These are phyloP conservation scores for Fistulifera solaris DNA, from an alignment of 108 stramenopile genomes.

Conservation along the genomic window DNA sequence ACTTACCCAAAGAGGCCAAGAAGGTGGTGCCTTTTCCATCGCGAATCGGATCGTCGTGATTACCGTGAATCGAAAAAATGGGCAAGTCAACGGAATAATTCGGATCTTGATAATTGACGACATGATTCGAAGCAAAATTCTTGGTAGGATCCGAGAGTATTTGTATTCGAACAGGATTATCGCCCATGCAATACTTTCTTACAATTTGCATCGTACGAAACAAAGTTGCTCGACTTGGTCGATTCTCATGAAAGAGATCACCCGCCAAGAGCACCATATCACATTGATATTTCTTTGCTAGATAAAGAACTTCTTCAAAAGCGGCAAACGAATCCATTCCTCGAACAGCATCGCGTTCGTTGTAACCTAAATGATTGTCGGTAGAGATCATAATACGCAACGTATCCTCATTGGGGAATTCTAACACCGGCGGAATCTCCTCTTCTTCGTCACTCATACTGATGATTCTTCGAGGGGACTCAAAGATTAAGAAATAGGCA, in stretches of 20 bases:
- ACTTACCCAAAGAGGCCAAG: slow-evolving; percentile 48
- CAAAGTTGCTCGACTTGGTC: slow-evolving; percentile 84
- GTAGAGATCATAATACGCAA: slow-evolving; percentile 87
- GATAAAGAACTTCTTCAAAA: slow-evolving; percentile 86
- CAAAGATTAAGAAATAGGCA: too few relatives aligned
- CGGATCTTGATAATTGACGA: slow-evolving; percentile 90
- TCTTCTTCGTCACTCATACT: too few relatives aligned
- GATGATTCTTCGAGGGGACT: too few relatives aligned
- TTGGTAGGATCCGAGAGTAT: slow-evolving; percentile 55
- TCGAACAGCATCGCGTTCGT: slow-evolving; percentile 89
- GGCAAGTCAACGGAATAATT: slow-evolving; percentile 86
- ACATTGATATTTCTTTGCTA: slow-evolving; percentile 51
- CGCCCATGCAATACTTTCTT: slow-evolving; percentile 85
- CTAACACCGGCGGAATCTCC: neutral
- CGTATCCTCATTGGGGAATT: slow-evolving; percentile 42
- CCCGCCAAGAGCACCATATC: slow-evolving; percentile 92
- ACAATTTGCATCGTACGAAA: slow-evolving; percentile 88
- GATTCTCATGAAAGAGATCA: slow-evolving; percentile 97
- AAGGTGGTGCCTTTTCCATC: slow-evolving; percentile 42
- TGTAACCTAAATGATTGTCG: slow-evolving; percentile 94
- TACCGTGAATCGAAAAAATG: slow-evolving; percentile 96
- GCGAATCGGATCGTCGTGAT: slow-evolving; percentile 95
- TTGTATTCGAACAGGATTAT: slow-evolving; percentile 76
- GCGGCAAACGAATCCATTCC: slow-evolving; percentile 89
- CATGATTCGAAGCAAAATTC: slow-evolving; percentile 7